A percentile compares a stretch with the other conserved stretches of the same genome.
Evolutionary conservation across 371 early-diverging fungal species (phyloP).

Genomic region (Haplosporangium sp.): DNA sequence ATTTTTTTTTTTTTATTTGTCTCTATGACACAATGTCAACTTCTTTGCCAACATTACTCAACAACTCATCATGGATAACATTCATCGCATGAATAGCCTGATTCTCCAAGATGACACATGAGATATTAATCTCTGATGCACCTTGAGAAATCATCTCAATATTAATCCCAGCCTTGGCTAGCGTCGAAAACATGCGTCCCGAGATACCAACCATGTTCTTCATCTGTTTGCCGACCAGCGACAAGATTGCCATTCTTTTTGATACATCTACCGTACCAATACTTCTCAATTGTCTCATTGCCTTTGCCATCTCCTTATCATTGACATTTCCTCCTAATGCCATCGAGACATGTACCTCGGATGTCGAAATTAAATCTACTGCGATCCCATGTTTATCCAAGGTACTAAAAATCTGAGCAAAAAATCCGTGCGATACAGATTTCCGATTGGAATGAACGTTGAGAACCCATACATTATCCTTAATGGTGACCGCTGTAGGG

Average conservation of each 20-base stretch:
- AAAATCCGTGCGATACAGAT: conserved; percentile 94
- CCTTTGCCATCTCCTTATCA: conserved; percentile 73
- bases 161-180: conserved; percentile 91
- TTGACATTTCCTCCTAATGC: conserved; percentile 81
- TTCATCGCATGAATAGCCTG: conserved; percentile 82
- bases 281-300: conserved; percentile 74
- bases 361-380: conserved; percentile 96
- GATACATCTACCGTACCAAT: conserved; percentile 83
- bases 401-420: conserved; percentile 92
- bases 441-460: conserved; percentile 97
- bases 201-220: conserved; percentile 96
- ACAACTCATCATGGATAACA: conserved; percentile 86
- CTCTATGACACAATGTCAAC: too few species aligned
- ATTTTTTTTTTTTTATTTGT: too few species aligned
- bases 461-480: conserved; percentile 91
- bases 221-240: conserved; percentile 97
- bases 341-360: conserved; percentile 97
- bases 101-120: conserved; percentile 90
- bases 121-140: conserved; percentile 96
- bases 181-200: conserved; percentile 91
- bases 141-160: conserved; percentile 99
- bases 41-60: conserved; percentile 48
- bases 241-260: conserved; percentile 92
- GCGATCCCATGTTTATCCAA: conserved; percentile 90
- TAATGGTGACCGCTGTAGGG: conserved; percentile 98